Evolutionary conservation across 176 grass and related monocot genomes (phyloP).

Genomic region (maize (Zea mays)): Zm-B73-REFERENCE-NAM-5.0 NC_050096.1:214919501-214920000

Average conservation of each 20-base stretch:
- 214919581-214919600: slow-evolving; percentile 71
- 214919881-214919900: slow-evolving; percentile 62
- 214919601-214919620: slow-evolving; percentile 53
- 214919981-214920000: slow-evolving; percentile 34
- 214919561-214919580: background rate
- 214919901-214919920: slow-evolving; percentile 53
- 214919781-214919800: background rate
- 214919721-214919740: slow-evolving; percentile 55
- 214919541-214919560: background rate
- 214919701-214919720: slow-evolving; percentile 68
- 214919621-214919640: slow-evolving; percentile 37
- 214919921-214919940: slow-evolving; percentile 14
- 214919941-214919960: slow-evolving; percentile 26
- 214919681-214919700: slow-evolving; percentile 53
- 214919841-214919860: slow-evolving; percentile 41
- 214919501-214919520: background rate
- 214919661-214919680: slow-evolving; percentile 35
- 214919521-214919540: background rate
- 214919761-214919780: background rate
- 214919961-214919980: slow-evolving; percentile 36
- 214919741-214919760: background rate
- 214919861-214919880: slow-evolving; percentile 46
- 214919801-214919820: background rate
- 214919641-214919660: slow-evolving; percentile 33
- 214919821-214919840: background rate